Base-by-base conservation (phyloP, 1,139 yeast genomes). In the Debaryomyces fabryi region DNA sequence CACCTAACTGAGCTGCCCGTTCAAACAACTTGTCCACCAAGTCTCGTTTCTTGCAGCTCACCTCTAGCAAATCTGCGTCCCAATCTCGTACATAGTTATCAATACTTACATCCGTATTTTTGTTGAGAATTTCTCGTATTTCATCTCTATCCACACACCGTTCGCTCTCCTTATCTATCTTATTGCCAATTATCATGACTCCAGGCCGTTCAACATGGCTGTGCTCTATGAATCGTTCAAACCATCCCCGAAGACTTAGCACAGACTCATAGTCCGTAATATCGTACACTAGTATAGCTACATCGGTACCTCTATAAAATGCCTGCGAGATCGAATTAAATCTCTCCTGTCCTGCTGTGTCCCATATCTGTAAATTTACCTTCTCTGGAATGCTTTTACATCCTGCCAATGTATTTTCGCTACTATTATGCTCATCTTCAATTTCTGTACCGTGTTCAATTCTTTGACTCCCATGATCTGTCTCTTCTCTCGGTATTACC, bases 321-420 rank as follows among this genome's bases (percentile, higher is more conserved):
- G 86, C 82, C 57, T 76, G 79, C 5, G 82, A 76, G 33, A 82
- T 76, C 37, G 85, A 78, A 56, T 81, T 81, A 67, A 82, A 82
- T 46, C 87, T 64, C 58, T 82, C 87, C 60, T 82, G 87, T 3
- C 87, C 87, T 0, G 87, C 87, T 4, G 87, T 82, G 57, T 82
- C 87, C 87, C 87, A 82, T 2, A 82, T 73, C 59, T 82, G 86
- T 36, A 82, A 64, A 48, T 72, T 69, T 18, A 78, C 77, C 35
- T 52, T 54, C 27, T 54, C 51, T 18, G 55, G 29, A 25, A 24
- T 30, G 3, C n/a, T 33, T 3, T 27, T 39, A 9, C 16, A 33
- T 10, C 41, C 41, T 15, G 16, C n/a, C 24, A 21, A 39, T 4
- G 30, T 30, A n/a, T 32, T 35, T n/a, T 23, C 37, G 8, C 24